Conservation (phyloP, 495 filamentous ascomycete species). For the Aspergillus ellipticus region DNA sequence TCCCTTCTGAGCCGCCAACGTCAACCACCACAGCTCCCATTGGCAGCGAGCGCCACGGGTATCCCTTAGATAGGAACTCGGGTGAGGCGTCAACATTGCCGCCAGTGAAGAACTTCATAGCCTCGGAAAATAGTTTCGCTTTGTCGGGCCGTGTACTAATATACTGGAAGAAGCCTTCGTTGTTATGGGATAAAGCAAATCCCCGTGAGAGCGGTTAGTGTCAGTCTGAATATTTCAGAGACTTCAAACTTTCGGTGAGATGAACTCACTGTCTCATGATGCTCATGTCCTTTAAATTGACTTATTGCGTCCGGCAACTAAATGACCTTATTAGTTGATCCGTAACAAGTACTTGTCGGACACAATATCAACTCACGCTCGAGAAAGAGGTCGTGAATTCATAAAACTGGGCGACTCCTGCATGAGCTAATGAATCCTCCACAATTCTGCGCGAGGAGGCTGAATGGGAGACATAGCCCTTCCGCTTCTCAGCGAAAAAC, state of each 20-base stretch:
- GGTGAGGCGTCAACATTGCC: not conserved
- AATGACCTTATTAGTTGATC: not conserved
- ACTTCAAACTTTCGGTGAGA: not conserved
- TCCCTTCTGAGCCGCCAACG: not conserved
- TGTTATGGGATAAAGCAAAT: not conserved
- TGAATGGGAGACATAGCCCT: slow-evolving; percentile 48
- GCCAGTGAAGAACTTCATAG: not conserved
- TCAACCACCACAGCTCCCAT: not conserved
- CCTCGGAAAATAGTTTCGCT: not conserved
- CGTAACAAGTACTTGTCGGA: not conserved
- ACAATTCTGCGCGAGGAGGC: not conserved
- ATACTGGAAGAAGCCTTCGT: not conserved
- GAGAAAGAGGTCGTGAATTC: not conserved
- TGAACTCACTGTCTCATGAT: not conserved
- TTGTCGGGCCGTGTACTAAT: not conserved
- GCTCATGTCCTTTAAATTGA: not conserved
- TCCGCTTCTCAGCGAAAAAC: slow-evolving; percentile 50
- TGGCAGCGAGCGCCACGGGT: not conserved
- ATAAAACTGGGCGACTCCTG: not conserved
- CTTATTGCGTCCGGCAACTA: not conserved
- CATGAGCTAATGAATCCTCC: not conserved
- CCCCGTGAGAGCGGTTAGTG: not conserved
- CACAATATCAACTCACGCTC: not conserved
- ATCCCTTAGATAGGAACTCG: not conserved
- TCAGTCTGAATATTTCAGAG: not conserved